phyloP scores from a whole-genome alignment of 345 rosid species.

The Eucalyptus coolabah region DNA sequence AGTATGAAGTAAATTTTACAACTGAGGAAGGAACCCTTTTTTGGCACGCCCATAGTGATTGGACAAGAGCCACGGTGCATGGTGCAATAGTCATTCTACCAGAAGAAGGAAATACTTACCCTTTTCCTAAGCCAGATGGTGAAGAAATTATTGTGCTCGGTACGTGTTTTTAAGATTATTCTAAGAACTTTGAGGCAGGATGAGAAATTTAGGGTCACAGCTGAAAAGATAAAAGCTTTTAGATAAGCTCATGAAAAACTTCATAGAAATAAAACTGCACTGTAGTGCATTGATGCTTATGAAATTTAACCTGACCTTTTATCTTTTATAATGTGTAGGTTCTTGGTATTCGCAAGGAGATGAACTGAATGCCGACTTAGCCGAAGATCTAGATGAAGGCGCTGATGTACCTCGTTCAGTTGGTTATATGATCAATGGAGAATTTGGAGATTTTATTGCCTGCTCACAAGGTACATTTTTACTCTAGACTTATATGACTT shows the following conservation, averaged over 20 bases:
- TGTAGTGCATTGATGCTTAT: neutral
- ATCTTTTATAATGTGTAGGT: neutral
- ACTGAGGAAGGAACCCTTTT: conserved; percentile 4
- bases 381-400: neutral
- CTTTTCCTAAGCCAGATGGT: conserved; percentile 1
- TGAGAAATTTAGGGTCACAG: neutral
- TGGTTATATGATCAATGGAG: neutral
- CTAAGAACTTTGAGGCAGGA: neutral
- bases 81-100: conserved; percentile 13
- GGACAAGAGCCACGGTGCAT: conserved; percentile 11
- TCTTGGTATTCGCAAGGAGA: neutral
- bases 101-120: neutral
- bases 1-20: neutral
- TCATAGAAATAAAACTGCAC: neutral
- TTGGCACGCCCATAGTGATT: neutral
- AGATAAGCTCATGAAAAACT: neutral
- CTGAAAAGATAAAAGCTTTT: neutral
- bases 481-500: neutral
- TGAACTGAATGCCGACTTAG: neutral
- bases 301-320: neutral
- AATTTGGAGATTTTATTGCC: neutral
- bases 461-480: neutral
- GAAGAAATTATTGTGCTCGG: conserved; percentile 4
- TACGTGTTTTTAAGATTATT: neutral
- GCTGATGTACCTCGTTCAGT: neutral